Conservation (phyloP, 2,329 filamentous ascomycete species). For the Beauveria varroae region DNA sequence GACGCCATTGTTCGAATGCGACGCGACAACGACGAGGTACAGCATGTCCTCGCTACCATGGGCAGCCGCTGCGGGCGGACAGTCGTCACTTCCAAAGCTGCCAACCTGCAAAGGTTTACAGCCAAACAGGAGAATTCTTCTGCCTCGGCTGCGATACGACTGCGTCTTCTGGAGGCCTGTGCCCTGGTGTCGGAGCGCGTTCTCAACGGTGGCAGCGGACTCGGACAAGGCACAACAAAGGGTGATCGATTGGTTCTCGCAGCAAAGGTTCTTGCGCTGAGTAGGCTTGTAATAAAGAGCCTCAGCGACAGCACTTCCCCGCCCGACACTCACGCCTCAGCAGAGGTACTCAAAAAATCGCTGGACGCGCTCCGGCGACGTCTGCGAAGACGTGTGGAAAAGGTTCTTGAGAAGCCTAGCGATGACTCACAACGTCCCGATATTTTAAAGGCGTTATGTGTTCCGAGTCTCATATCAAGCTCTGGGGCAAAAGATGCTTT, state of each 20-base stretch:
- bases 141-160: conserved; percentile 31
- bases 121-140: conserved; percentile 20
- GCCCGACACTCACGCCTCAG: conserved; percentile 25
- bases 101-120: conserved; percentile 45
- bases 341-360: conserved; percentile 58
- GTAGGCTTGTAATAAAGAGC: conserved; percentile 66
- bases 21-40: conserved; percentile 64
- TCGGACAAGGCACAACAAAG: conserved; percentile 24
- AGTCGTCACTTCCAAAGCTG: conserved; percentile 58
- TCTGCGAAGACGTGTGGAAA: conserved; percentile 61
- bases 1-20: conserved; percentile 93
- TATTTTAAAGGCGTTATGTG: conserved; percentile 67
- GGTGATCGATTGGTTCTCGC: conserved; percentile 49
- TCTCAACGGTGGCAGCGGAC: conserved; percentile 32
- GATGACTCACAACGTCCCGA: conserved; percentile 37
- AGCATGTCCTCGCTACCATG: conserved; percentile 63
- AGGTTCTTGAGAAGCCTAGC: conserved; percentile 57
- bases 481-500: conserved; percentile 74
- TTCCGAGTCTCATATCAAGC: conserved; percentile 74
- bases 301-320: conserved; percentile 45
- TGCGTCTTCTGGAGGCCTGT: conserved; percentile 45
- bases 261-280: conserved; percentile 68
- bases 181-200: conserved; percentile 41
- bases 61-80: conserved; percentile 69
- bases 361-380: conserved; percentile 54